phyloP scores from a whole-genome alignment of 2,329 filamentous ascomycete species.

The Exserohilum turcica region DNA sequence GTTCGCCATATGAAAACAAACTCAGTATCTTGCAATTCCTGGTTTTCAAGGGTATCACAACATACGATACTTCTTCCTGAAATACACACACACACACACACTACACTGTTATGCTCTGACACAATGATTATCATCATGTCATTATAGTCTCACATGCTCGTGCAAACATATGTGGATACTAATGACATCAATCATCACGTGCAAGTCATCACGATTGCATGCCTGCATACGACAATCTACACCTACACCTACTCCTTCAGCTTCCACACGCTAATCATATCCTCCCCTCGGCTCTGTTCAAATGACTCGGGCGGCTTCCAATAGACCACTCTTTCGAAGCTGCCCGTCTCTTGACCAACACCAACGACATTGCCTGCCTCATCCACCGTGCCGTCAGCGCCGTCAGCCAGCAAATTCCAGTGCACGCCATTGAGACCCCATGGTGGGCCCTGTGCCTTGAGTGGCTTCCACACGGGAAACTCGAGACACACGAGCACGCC shows the following conservation, averaged over 20 bases:
- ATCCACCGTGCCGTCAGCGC: conserved; percentile 17
- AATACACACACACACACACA: too few species aligned
- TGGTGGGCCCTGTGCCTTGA: conserved; percentile 70
- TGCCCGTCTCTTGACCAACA: conserved; percentile 5
- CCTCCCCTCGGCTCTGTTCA: conserved; percentile 20
- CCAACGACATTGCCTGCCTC: conserved; percentile 12
- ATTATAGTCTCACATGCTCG: too few species aligned
- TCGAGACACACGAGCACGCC: conserved; percentile 68
- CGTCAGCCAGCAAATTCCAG: conserved; percentile 19
- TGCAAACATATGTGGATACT: too few species aligned
- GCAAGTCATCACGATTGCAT: background rate
- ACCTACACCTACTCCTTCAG: conserved; percentile 3
- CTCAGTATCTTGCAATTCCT: too few species aligned
- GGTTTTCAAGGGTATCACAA: too few species aligned
- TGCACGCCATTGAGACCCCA: conserved; percentile 63
- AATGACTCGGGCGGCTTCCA: conserved; percentile 24
- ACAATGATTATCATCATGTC: too few species aligned
- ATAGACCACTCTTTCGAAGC: conserved; percentile 16
- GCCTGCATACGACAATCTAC: background rate
- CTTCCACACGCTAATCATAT: conserved; percentile 27
- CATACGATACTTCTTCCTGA: too few species aligned
- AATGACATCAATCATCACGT: background rate
- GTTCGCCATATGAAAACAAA: too few species aligned
- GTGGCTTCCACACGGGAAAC: conserved; percentile 72
- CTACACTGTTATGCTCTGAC: too few species aligned